phyloP scores from a whole-genome alignment of 306 rosid genomes.

The Medicago ruthenica region DNA sequence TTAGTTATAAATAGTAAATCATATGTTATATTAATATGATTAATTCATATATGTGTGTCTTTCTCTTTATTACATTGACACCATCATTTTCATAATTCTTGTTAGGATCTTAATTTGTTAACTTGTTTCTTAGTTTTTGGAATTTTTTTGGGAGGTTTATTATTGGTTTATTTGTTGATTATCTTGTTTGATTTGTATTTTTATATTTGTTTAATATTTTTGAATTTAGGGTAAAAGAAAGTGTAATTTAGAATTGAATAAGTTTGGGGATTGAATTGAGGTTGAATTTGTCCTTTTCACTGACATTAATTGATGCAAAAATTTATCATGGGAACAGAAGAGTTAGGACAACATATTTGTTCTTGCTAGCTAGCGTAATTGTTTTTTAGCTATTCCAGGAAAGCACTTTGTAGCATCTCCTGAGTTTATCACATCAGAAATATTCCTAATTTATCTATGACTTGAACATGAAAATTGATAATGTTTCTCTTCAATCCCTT shows the following conservation, averaged over 20 bases:
- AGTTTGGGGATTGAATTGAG: conserved; percentile 29
- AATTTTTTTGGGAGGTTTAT: conserved; percentile 41
- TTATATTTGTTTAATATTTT: not conserved
- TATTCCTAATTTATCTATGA: conserved; percentile 15
- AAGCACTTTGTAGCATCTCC: not conserved
- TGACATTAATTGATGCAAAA: conserved; percentile 27
- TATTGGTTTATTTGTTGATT: conserved; percentile 73
- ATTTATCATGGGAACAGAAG: conserved; percentile 15
- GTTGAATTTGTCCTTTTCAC: conserved; percentile 30
- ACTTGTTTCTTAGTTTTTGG: conserved; percentile 26
- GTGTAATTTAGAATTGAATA: conserved; percentile 61
- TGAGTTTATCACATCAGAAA: not conserved
- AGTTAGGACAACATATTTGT: conserved; percentile 18
- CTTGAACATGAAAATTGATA: not conserved
- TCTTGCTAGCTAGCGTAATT: conserved; percentile 13
- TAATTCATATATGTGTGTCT: conserved; percentile 20
- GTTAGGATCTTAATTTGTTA: conserved; percentile 43
- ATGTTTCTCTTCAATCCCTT: not conserved
- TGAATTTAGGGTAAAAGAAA: conserved; percentile 24
- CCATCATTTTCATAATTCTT: conserved; percentile 28
- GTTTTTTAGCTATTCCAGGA: not conserved
- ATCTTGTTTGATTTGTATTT: conserved; percentile 47
- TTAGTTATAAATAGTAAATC: conserved; percentile 10
- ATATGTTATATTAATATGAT: not conserved
- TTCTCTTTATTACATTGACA: conserved; percentile 29